Conservation (phyloP, 2,329 filamentous ascomycete species). For the Monilinia polystroma region DNA sequence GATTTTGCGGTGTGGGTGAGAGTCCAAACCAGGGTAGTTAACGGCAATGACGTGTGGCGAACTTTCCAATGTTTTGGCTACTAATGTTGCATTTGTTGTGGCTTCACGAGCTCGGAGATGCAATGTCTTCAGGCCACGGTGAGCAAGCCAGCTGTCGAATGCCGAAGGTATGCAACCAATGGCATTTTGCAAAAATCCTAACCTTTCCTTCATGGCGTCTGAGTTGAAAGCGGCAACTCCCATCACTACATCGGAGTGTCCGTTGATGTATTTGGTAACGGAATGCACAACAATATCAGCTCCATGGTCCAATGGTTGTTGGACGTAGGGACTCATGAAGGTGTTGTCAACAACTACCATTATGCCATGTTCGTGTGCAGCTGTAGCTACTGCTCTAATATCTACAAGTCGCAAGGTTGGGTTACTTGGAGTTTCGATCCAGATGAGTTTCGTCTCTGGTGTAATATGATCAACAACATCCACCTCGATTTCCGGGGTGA, state of each 20-base stretch:
- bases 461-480: constrained; percentile 84
- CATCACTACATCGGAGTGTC: constrained; percentile 96
- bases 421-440: constrained; percentile 96
- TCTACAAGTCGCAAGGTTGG: constrained; percentile 91
- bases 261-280: constrained; percentile 99
- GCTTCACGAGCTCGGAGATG: constrained; percentile 89
- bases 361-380: constrained; percentile 85
- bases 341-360: constrained; percentile 99
- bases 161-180: constrained; percentile 92
- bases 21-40: constrained; percentile 90
- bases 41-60: constrained; percentile 83
- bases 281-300: constrained; percentile 96
- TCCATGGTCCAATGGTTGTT: constrained; percentile 92
- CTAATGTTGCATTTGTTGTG: constrained; percentile 72
- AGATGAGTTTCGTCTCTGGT: constrained; percentile 86
- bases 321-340: constrained; percentile 92
- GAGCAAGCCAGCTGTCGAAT: constrained; percentile 97
- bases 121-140: constrained; percentile 93
- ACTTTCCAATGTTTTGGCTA: constrained; percentile 74
- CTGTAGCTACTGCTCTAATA: constrained; percentile 78
- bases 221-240: constrained; percentile 95
- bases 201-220: constrained; percentile 69
- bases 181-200: constrained; percentile 93
- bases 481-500: constrained; percentile 87
- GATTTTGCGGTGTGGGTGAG: constrained; percentile 82